Evolutionary conservation across 192 early-diverging fungal species (phyloP), one percentile per base, ranked within the genome.

Genomic region (Globomyces pollinis-pini): DNA sequence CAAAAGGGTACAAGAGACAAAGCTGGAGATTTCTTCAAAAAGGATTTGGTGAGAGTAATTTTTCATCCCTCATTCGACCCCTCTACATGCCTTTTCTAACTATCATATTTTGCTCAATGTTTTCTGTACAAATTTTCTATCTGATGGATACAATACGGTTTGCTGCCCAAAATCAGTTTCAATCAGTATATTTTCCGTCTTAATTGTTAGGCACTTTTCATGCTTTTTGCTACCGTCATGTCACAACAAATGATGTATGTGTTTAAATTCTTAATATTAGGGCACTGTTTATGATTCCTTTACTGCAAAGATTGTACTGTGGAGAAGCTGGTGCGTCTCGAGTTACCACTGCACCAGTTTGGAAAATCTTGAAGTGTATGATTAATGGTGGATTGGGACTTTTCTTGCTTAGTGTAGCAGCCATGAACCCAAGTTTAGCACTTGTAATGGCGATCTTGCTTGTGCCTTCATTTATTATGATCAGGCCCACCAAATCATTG

Each of bases 331-430:
- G 65, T 15, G 57, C 62, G 4, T 29, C 32, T 18, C 63, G 50
- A 18, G n/a, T 21, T 15, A 28, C n/a, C 30, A 20, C 49, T 15
- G 58, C 55, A 15, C 21, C 68, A 24, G 64, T 65, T 2, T 76
- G 74, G 74, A 23, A 43, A 45, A n/a, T 78, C 4, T 55, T 78
- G 15, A 74, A 78, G 43, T 65, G 30, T n/a, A 55, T 74, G 5
- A 49, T 42, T 0, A 67, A 60, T 32, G 57, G 36, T 42, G 38
- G 57, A 34, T 53, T 70, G 18, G 76, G 61, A 2, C 35, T 57
- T 13, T 45, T 59, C 28, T 42, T 78, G 32, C 44, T 74, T 30
- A 62, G 61, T 9, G 43, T 78, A 15, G 51, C 67, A 24, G 61
- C 65, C 6, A 43, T 68, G 32, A 78, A 78, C 45, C 76, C 76